Evolutionary conservation across 306 rosid genomes (phyloP), one percentile per base, ranked within the genome.

Genomic region (Quercus aquifolioides): DNA sequence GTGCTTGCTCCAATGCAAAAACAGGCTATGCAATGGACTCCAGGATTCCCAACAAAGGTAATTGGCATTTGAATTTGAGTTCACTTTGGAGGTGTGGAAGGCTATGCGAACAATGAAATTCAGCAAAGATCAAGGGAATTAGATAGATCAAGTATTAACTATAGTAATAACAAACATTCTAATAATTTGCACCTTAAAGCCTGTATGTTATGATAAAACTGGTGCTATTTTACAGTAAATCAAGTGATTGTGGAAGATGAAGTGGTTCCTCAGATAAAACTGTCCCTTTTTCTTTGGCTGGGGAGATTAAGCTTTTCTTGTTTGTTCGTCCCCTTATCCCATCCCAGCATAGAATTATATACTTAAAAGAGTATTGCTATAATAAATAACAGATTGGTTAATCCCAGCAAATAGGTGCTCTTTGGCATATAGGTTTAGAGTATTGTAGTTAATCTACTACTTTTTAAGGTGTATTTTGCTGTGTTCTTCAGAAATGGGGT

Each of bases 1-100:
- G 98, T 89, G 69, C 98, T 91, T 83, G 92, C 97, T 77, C 99
- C 99, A n/a, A 90, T 93, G 41, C 88, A 92, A 58, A 93, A 89
- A 86, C 84, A 84, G 43, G 98, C 81, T 81, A 85, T 91, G 98
- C 87, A 86, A 78, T 69, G 83, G 89, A 85, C 96, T 85, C 65
- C 82, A 19, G 98, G 99, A 76, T 95, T 93, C 78, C 99, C 99
- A 76, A 95, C 99, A 57, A 91, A 87, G 98, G 99, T 95, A 86
- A 26, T 63, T 73, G 41, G 49, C 21, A n/a, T 73, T 57, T 51
- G 28, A 11, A 14, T 8, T 59, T 35, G 25, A 55, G 35, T 77
- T 31, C 38, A 15, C 43, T 26, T 41, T 43, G 57, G 64, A 58
- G 59, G 59, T 56, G 26, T 80, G 69, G 49, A 77, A 74, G 41